Conservation (phyloP, 371 early-diverging fungal genomes). For the Batkoa obscura region DNA sequence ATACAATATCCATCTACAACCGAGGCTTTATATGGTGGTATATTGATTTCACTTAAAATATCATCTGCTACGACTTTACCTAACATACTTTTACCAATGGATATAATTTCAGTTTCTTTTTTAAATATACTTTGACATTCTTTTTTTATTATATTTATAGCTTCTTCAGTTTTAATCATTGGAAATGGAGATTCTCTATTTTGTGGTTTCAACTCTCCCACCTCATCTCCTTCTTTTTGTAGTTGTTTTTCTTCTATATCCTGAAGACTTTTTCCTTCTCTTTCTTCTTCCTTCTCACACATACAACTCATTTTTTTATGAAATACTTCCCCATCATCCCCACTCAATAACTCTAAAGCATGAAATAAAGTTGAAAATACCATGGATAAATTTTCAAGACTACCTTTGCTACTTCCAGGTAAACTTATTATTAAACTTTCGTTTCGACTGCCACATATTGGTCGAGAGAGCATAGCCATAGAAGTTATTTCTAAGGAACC, state of each 20-base stretch:
- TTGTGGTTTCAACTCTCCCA: no score
- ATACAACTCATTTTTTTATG: not conserved
- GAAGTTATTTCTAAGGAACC: slow-evolving; percentile 58
- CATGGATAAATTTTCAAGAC: slow-evolving; percentile 58
- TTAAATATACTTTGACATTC: no score
- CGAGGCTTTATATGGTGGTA: slow-evolving; percentile 73
- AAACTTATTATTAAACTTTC: slow-evolving; percentile 53
- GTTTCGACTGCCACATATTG: slow-evolving; percentile 56
- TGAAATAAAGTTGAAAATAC: slow-evolving; percentile 53
- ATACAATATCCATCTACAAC: slow-evolving; percentile 90
- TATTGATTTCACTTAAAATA: slow-evolving; percentile 44
- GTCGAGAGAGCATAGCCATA: slow-evolving; percentile 75
- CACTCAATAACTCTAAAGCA: slow-evolving; percentile 47
- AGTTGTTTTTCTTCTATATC: no score
- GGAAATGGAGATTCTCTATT: no score
- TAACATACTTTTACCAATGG: not conserved
- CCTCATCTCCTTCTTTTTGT: no score
- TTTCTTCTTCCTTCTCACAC: not conserved
- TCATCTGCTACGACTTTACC: slow-evolving; percentile 60
- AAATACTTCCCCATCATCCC: slow-evolving; percentile 11
- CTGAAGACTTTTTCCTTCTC: no score
- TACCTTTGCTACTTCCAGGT: slow-evolving; percentile 76
- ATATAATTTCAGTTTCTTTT: no score
- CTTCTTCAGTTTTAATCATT: no score
- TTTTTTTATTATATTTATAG: no score